Conservation (phyloP, 805 yeast species). For the Scheffersomyces amazonensis region DNA sequence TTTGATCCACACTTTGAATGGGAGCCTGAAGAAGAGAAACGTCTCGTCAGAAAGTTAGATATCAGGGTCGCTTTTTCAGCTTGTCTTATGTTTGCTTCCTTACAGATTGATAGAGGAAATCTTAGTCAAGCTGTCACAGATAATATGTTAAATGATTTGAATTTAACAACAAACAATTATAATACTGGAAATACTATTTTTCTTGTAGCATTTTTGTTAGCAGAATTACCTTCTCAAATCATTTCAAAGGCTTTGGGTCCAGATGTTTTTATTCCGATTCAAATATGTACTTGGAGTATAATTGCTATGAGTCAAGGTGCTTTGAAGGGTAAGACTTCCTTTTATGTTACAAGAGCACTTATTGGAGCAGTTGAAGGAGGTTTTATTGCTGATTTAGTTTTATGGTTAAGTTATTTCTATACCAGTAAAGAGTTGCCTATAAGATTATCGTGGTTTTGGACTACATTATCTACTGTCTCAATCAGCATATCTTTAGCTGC, state of each 20-base stretch:
- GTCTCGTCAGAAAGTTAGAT: constrained; percentile 49
- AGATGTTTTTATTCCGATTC: constrained; percentile 59
- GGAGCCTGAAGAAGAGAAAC: constrained; percentile 50
- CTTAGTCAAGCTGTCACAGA: constrained; percentile 57
- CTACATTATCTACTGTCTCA: constrained; percentile 17
- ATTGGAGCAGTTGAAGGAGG: constrained; percentile 64
- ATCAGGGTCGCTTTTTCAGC: constrained; percentile 56
- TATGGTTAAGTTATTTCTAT: constrained; percentile 67
- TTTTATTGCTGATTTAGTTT: constrained; percentile 58
- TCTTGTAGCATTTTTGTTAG: constrained; percentile 47
- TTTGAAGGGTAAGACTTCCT: constrained; percentile 31
- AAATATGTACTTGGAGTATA: constrained; percentile 53
- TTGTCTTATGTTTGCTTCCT: constrained; percentile 54
- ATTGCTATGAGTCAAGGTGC: constrained; percentile 48
- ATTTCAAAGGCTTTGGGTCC: constrained; percentile 61
- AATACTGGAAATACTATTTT: constrained; percentile 58
- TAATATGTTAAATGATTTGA: constrained; percentile 48
- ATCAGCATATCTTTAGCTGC: constrained; percentile 32
- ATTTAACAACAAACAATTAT: constrained; percentile 51
- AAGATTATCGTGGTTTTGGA: constrained; percentile 46
- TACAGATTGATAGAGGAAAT: constrained; percentile 59
- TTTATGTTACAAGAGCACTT: constrained; percentile 46
- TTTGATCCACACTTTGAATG: constrained; percentile 60
- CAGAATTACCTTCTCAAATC: constrained; percentile 65
- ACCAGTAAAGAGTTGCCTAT: constrained; percentile 56